A percentile compares a stretch with the other conserved stretches of the same genome.
Conservation (phyloP, 176 grass and related monocot species). For the Musa itinerans region DNA sequence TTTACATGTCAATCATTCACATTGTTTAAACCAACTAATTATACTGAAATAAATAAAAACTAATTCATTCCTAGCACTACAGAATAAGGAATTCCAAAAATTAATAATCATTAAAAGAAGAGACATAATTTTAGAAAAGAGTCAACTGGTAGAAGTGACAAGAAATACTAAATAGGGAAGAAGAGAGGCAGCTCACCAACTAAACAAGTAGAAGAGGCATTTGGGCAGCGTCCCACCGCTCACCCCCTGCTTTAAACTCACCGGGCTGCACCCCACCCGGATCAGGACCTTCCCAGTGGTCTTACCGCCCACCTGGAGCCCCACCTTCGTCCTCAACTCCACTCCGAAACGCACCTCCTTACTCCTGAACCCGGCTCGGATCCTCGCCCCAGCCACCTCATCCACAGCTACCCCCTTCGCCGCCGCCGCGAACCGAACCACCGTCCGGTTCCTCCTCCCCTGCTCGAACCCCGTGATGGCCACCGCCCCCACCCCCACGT, state of each 20-base stretch:
- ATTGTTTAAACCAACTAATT: too few species aligned
- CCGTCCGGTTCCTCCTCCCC: slow-evolving; percentile 27
- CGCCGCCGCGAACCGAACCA: slow-evolving; percentile 27
- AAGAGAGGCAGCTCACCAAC: slow-evolving; percentile 42
- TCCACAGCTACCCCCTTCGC: slow-evolving; percentile 59
- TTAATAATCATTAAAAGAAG: too few species aligned
- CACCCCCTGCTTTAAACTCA: slow-evolving; percentile 39
- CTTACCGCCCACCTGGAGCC: slow-evolving; percentile 32
- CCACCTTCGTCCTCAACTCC: slow-evolving; percentile 47
- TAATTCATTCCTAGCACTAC: too few species aligned
- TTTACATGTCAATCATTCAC: too few species aligned
- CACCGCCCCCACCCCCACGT: slow-evolving; percentile 46
- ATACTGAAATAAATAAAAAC: too few species aligned
- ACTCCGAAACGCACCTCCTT: slow-evolving; percentile 42
- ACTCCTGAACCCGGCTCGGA: slow-evolving; percentile 39
- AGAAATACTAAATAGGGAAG: not conserved
- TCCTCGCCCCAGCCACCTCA: slow-evolving; percentile 48
- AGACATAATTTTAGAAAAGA: too few species aligned
- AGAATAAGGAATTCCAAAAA: too few species aligned
- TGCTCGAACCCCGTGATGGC: slow-evolving; percentile 42
- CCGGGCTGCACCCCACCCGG: slow-evolving; percentile 41
- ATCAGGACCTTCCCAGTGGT: slow-evolving; percentile 53
- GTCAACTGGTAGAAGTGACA: not conserved
- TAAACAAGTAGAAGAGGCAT: slow-evolving; percentile 64
- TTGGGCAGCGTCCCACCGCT: slow-evolving; percentile 32